A percentile compares a stretch with the other conserved stretches of the same genome.
Evolutionary conservation across 352 stramenopile species (phyloP).

Genomic region (Phytopythium ostracodes): DNA sequence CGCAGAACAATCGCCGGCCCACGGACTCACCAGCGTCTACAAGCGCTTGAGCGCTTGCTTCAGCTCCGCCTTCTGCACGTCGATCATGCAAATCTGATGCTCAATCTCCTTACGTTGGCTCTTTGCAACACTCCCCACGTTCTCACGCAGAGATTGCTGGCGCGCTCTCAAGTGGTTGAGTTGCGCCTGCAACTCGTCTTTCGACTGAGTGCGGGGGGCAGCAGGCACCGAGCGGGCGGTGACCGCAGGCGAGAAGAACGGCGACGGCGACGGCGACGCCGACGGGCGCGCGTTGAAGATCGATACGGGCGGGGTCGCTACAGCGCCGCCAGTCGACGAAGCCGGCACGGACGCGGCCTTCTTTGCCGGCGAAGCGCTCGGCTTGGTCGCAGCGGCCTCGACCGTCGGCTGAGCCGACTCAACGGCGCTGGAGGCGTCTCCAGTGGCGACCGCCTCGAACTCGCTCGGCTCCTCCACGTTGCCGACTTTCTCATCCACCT

Average conservation of each 20-base stretch:
- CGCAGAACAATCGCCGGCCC: background rate
- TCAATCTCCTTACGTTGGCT: constrained; percentile 32
- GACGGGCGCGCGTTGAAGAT: constrained; percentile 16
- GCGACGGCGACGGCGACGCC: constrained; percentile 14
- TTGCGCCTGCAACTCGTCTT: constrained; percentile 38
- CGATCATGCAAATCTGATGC: constrained; percentile 46
- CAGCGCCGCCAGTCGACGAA: background rate
- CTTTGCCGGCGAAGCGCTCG: background rate
- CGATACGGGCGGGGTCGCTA: constrained; percentile 9
- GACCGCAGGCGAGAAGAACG: constrained; percentile 33
- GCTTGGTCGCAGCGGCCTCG: background rate
- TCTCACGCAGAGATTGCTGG: constrained; percentile 25
- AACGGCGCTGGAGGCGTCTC: background rate
- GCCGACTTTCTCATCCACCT: constrained; percentile 49
- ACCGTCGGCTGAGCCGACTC: background rate
- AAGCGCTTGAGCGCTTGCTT: constrained; percentile 43
- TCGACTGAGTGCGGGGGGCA: constrained; percentile 21
- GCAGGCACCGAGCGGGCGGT: constrained; percentile 2
- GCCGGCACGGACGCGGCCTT: background rate
- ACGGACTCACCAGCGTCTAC: constrained; percentile 10
- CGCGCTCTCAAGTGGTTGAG: constrained; percentile 29
- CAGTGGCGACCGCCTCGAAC: constrained; percentile 27
- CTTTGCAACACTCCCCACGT: constrained; percentile 13
- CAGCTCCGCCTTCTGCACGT: constrained; percentile 50
- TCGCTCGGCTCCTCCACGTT: constrained; percentile 40